Base-by-base conservation (phyloP, 2,329 filamentous ascomycete genomes). In the Penicillium brevicompactum region DNA sequence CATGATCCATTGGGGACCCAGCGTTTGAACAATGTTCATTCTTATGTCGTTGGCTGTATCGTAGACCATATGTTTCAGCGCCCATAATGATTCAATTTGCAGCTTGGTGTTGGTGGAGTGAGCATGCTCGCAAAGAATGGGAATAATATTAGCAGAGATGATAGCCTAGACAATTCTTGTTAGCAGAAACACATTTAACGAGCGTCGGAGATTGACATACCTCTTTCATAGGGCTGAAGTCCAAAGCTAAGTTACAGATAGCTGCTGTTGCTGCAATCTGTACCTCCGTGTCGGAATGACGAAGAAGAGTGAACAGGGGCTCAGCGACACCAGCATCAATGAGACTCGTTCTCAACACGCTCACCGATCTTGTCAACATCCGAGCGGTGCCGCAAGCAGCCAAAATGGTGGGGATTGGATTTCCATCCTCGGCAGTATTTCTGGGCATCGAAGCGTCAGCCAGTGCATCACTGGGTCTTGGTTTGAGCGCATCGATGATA, bases 141-240 rank as follows among this genome's bases (percentile, higher is more conserved):
- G 86, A 62, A 96, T 81, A 1, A 94, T 84, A 6, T 90, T 90
- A 5, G 84, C 84, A 46, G 89, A 85, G 6, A 89, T 82, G 32
- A 97, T 85, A 42, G 87, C 80, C 86, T 93, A 63, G 8, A 34
- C 57, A 59, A 55, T 49, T 46, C 0, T 55, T 18, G 43, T 64
- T 51, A 66, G 53, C 38, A 11, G 40, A 52, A 42, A n/a, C 24
- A 21, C 31, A 53, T 32, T 11, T 21, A 34, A 4, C 7, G 41
- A 18, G 48, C 22, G 9, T 51, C 9, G 16, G n/a, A 43, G 37
- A 50, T 16, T 5, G 31, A 79, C 87, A 78, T 72, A 93, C 91
- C 71, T 91, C 87, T 72, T 91, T 87, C 85, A 97, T 92, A 1
- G 94, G 92, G 68, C 92, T 97, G 65, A 95, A 90, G 59, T 96